Base-by-base conservation (phyloP, 2,329 filamentous ascomycete genomes). In the Pleoardoris graminearum region DNA sequence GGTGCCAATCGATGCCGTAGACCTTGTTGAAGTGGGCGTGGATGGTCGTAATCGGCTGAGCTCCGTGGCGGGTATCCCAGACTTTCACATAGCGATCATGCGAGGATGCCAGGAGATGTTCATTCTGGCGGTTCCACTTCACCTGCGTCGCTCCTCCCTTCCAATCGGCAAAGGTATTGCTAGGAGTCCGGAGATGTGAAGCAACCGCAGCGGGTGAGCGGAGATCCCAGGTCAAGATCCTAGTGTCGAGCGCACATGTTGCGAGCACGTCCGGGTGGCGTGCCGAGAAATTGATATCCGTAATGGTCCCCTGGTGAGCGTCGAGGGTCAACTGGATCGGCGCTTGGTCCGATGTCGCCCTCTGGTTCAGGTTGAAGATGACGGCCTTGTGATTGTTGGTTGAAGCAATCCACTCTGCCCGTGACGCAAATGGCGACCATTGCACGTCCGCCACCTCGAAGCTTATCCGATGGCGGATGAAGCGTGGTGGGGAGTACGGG, bases 391-490 rank as follows among this genome's bases (percentile, higher is more conserved):
- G 92, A 70, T 97, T 97, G 16, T 91, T 93, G 0, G 92, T 96
- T 53, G 91, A 96, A 30, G 91, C 90, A 16, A 97, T 88, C 92
- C 93, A 97, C 66, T 92, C 92, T 71, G 96, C 90, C 42, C 92
- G 85, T 17, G 84, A 85, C 11, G 92, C 89, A 71, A 97, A 96
- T 0, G 93, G 93, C 10, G 91, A 96, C 93, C 93, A 97, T 74
- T 97, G 93, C 25, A 96, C 92, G 73, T 97, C 93, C 10, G 93
- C 91, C 4, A 96, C 92, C 46, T 96, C 86, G 91, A 92, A 97
- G n/a, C 90, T 88, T 37, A 91, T 86, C 50, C 90, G 88, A 74
- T 96, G 90, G 57, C 88, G 88, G 62, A 97, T 81, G 65, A 91
- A 88, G 16, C 91, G 87, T 16, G 93, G 93, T 8, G 89, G 88